Conservation (phyloP, 176 grass and related monocot genomes). For the Saccharum spontaneum region DNA sequence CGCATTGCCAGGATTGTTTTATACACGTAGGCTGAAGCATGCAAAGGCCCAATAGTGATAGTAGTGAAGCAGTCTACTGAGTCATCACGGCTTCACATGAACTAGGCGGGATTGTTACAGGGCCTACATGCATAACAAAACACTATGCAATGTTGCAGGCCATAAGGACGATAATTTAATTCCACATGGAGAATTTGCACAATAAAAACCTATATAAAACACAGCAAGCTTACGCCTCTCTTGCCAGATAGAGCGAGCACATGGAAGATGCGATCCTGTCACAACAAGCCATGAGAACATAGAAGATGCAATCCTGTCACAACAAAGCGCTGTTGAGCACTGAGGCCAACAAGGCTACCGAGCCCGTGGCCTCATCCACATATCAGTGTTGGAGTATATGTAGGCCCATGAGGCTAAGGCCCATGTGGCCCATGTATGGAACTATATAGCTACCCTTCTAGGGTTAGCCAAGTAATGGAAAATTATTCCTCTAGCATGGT, state of each 20-base stretch:
- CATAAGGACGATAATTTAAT: background rate
- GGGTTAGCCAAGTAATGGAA: too few species aligned
- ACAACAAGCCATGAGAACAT: background rate
- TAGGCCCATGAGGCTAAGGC: too few species aligned
- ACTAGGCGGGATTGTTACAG: background rate
- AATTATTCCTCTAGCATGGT: too few species aligned
- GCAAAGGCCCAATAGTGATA: background rate
- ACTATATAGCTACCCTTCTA: too few species aligned
- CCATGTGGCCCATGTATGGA: too few species aligned
- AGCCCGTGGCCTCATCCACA: background rate
- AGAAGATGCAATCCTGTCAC: background rate
- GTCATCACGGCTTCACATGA: background rate
- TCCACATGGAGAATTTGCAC: background rate
- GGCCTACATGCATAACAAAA: background rate
- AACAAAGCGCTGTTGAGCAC: background rate
- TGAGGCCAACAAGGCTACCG: background rate
- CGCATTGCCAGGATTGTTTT: background rate
- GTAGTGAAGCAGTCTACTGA: background rate
- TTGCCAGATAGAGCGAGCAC: background rate
- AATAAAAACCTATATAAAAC: background rate
- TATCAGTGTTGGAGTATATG: too few species aligned
- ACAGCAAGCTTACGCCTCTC: background rate
- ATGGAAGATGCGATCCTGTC: background rate
- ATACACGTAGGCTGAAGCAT: background rate
- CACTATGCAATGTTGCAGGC: background rate